Evolutionary conservation across 805 yeast genomes (phyloP).

Genomic region (Cyberlindnera subsufficiens): DNA sequence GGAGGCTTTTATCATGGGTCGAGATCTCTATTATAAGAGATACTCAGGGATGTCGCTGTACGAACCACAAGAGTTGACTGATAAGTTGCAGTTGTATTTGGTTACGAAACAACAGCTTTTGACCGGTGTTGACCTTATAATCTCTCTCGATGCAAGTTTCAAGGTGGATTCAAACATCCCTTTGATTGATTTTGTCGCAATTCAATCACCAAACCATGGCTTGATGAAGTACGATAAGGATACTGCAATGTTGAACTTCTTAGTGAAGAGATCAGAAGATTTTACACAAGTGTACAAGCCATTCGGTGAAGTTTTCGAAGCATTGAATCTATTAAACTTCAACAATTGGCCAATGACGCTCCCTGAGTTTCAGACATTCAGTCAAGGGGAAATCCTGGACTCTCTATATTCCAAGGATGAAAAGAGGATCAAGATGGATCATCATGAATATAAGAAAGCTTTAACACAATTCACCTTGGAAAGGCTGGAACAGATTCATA

Average conservation of each 20-base stretch:
- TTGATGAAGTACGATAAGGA: background rate
- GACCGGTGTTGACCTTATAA: conserved; percentile 34
- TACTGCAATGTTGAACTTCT: background rate
- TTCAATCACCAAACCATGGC: conserved; percentile 41
- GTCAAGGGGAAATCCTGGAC: background rate
- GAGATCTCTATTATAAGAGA: conserved; percentile 54
- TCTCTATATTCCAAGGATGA: background rate
- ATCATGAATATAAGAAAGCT: conserved; percentile 27
- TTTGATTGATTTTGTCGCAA: conserved; percentile 38
- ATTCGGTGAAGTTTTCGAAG: conserved; percentile 1
- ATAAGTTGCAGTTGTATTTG: conserved; percentile 27
- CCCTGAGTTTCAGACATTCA: background rate
- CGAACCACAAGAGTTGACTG: background rate
- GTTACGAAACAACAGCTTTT: conserved; percentile 41
- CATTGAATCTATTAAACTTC: background rate
- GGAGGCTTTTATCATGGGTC: conserved; percentile 76
- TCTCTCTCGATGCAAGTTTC: conserved; percentile 43
- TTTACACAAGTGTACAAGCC: background rate
- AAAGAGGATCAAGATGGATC: background rate
- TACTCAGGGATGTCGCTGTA: conserved; percentile 59
- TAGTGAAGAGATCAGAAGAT: conserved; percentile 3
- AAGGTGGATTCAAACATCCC: conserved; percentile 31
- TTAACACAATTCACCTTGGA: conserved; percentile 33
- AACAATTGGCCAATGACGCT: conserved; percentile 4
- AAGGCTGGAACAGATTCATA: conserved; percentile 25